phyloP scores from a whole-genome alignment of 345 rosid species.

The Eucalyptus urophylla region DNA sequence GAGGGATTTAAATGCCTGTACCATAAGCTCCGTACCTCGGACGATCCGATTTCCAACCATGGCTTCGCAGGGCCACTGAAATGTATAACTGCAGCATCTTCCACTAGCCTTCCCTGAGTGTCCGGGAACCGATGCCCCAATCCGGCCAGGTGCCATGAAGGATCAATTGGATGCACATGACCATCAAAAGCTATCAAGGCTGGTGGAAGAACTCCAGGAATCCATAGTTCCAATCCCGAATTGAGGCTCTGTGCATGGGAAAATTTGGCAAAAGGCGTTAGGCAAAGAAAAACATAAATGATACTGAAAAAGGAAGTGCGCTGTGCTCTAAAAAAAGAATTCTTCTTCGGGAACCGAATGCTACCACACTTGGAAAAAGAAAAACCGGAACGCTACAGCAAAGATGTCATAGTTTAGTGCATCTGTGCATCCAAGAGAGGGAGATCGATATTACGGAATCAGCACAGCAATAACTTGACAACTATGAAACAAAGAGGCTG shows the following conservation, averaged over 20 bases:
- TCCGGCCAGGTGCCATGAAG: slow-evolving; percentile 76
- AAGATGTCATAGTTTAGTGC: not conserved
- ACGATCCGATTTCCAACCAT: slow-evolving; percentile 76
- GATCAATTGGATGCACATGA: slow-evolving; percentile 60
- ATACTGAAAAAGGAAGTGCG: not conserved
- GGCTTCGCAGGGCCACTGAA: slow-evolving; percentile 95
- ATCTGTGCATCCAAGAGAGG: not conserved
- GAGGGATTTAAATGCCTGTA: slow-evolving; percentile 57
- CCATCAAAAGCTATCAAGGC: slow-evolving; percentile 66
- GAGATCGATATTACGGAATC: not conserved
- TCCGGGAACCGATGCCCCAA: slow-evolving; percentile 52
- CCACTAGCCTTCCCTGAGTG: slow-evolving; percentile 9
- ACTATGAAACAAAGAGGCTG: not conserved
- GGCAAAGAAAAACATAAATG: not conserved
- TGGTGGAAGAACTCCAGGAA: slow-evolving; percentile 78
- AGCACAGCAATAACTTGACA: not conserved
- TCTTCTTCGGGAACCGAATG: not conserved
- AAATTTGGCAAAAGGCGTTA: not conserved
- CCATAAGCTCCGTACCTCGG: slow-evolving; percentile 62
- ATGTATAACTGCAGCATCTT: slow-evolving; percentile 75
- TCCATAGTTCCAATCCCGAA: slow-evolving; percentile 67
- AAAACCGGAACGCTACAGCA: not conserved
- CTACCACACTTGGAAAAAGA: not conserved
- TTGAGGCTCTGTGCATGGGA: slow-evolving; percentile 36
- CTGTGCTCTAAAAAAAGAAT: not conserved